Percentiles rank a stretch among this genome's conserved stretches.
These are phyloP conservation scores for Apiospora koreana DNA, from an alignment of 2,329 filamentous ascomycete genomes.

Conservation along the genomic window DNA sequence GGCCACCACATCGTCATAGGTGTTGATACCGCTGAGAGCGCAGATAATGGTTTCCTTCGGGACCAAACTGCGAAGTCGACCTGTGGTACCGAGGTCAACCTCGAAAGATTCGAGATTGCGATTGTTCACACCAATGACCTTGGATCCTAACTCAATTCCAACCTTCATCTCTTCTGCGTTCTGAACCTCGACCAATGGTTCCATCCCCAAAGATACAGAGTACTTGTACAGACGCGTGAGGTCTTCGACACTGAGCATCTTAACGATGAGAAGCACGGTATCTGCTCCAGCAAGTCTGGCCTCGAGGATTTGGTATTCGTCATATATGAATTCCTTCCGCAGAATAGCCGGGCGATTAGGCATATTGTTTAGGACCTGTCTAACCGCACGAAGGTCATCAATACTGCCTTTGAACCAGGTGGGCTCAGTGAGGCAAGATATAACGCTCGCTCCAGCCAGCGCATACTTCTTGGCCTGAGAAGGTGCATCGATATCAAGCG, in stretches of 20 bases:
- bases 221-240: slow-evolving; percentile 83
- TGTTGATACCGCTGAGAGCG: slow-evolving; percentile 91
- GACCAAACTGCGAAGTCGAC: slow-evolving; percentile 83
- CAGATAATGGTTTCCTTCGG: slow-evolving; percentile 85
- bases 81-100: slow-evolving; percentile 91
- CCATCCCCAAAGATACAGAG: slow-evolving; percentile 89
- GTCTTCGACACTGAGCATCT: slow-evolving; percentile 83
- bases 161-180: slow-evolving; percentile 89
- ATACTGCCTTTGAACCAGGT: slow-evolving; percentile 99
- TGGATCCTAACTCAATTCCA: slow-evolving; percentile 81
- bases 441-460: slow-evolving; percentile 90
- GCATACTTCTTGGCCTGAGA: slow-evolving; percentile 91
- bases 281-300: slow-evolving; percentile 91
- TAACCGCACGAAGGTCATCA: slow-evolving; percentile 84
- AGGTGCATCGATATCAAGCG: slow-evolving; percentile 82
- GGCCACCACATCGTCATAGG: slow-evolving; percentile 81
- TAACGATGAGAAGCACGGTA: slow-evolving; percentile 93
- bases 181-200: slow-evolving; percentile 95
- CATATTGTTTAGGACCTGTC: slow-evolving; percentile 87
- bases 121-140: slow-evolving; percentile 97
- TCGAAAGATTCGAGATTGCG: slow-evolving; percentile 95
- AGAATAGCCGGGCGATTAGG: slow-evolving; percentile 88
- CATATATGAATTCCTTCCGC: slow-evolving; percentile 96
- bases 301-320: slow-evolving; percentile 97
- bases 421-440: slow-evolving; percentile 97